Percentiles rank a stretch among this genome's conserved stretches.
phyloP scores from a whole-genome alignment of 2,329 filamentous ascomycete genomes.

The Raffaelea albimanens region DNA sequence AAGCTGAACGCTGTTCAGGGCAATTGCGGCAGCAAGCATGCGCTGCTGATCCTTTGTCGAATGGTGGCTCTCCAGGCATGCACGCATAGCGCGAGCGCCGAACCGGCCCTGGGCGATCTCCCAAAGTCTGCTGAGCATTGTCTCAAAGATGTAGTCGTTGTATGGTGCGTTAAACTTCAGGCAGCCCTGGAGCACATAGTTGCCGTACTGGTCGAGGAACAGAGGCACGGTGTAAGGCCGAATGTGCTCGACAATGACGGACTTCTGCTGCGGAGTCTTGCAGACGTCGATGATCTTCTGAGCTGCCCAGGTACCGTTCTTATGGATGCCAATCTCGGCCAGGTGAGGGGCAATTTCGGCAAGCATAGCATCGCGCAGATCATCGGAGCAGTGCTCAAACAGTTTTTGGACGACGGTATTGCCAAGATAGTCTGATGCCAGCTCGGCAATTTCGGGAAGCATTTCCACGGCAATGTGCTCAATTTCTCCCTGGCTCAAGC shows the following conservation, averaged over 20 bases:
- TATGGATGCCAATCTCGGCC: conserved; percentile 94
- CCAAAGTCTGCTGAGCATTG: conserved; percentile 91
- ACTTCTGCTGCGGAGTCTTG: conserved; percentile 74
- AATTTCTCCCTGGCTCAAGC: conserved; percentile 75
- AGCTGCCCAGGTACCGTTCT: conserved; percentile 98
- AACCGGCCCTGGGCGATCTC: conserved; percentile 88
- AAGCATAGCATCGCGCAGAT: conserved; percentile 86
- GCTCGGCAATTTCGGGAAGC: conserved; percentile 91
- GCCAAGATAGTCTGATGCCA: conserved; percentile 90
- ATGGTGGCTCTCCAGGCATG: conserved; percentile 92
- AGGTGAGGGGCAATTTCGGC: conserved; percentile 79
- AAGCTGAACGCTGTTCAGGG: conserved; percentile 91
- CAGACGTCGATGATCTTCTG: conserved; percentile 99
- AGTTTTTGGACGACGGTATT: conserved; percentile 99
- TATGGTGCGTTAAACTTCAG: conserved; percentile 81
- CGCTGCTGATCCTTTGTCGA: conserved; percentile 91
- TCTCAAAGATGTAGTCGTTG: conserved; percentile 97
- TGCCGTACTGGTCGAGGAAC: conserved; percentile 96
- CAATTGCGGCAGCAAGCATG: conserved; percentile 87
- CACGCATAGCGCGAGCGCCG: conserved; percentile 90
- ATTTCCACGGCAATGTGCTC: conserved; percentile 88
- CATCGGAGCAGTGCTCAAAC: conserved; percentile 91
- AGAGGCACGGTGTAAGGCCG: conserved; percentile 80
- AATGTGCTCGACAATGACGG: conserved; percentile 72
- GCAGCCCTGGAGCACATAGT: conserved; percentile 96